Base-by-base conservation (phyloP, 139 green algal genomes). In the Chlamydomonas sphaeroides region DNA sequence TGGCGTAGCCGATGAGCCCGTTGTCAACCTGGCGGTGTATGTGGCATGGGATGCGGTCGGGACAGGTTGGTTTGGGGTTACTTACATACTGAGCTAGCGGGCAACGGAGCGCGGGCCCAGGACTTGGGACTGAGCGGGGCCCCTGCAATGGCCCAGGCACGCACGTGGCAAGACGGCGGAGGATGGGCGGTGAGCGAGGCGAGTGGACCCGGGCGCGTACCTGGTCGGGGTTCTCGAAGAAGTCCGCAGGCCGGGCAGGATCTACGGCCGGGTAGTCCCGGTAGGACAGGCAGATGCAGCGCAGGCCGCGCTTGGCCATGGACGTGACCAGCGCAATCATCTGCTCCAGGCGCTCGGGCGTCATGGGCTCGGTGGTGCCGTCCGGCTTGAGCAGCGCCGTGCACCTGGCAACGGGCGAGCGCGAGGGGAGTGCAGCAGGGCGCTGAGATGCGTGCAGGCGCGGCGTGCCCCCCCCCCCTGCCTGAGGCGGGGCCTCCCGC, bases 271-370 rank as follows among this genome's bases (percentile, higher is more conserved):
- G 51, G 38, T 94, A 90, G 84, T 98, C 92, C 1, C 84, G 74
- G 75, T 93, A 93, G 10, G 89, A 87, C 38, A 97, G 86, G 88
- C 92, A 95, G 45, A 98, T 92, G 48, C 94, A 98, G 74, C 96
- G 93, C 76, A 98, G 89, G 39, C 95, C 95, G 32, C 85, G 72
- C 41, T 65, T 79, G n/a, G 83, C 83, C 83, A 87, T 87, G 74
- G 20, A 1, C 14, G 83, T 87, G 41, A 87, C 83, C 25, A 84
- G 56, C 17, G 51, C 67, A 8, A 75, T 74, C 73, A 98, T 80
- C 68, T 95, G 80, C 14, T 85, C 82, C 18, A 87, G 80, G 62
- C 89, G 76, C 5, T 45, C 72, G 4, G 86, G 78, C 17, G 65
- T 86, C 75, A 98, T 84, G 21, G 86, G 68, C 51, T 88, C 78